Evolutionary conservation across 176 grass and related monocot genomes (phyloP), one percentile per base, ranked within the genome.

Genomic region (Carex kokanica): DNA sequence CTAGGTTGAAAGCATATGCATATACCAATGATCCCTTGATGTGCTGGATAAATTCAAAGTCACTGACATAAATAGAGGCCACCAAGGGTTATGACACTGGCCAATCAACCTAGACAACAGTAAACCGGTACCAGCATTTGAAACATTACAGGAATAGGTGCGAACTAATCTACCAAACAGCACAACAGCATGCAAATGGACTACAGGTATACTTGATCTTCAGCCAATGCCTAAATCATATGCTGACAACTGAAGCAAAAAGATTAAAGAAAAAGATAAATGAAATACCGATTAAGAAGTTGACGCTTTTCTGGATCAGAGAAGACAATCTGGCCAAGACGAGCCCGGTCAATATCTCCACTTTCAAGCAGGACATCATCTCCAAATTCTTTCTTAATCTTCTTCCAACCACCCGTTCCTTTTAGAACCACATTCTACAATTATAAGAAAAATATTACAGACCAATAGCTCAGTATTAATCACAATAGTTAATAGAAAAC

Each of bases 281-380:
- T 74, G 5, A 14, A 51, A 29, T 94, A 97, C 94, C 86, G 60
- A 49, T 97, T 97, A 56, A 97, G 78, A 84, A 92, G 57, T 82
- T 88, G 90, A 3, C 90, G 88, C 65, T 92, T 94, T 52, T 20
- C 73, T 88, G 92, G 88, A 70, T 97, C 88, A 83, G 92, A 74
- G 73, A 97, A 97, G 7, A 97, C 88, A 69, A 97, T 92, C 69
- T 97, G 94, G 21, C 92, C 94, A 63, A 97, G 81, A 41, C 21
- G 85, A 84, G 90, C 88, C 80, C 94, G 84, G 79, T 97, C 88
- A 82, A 97, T 91, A 91, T 97, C 94, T 80, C 90, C 94, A 88
- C 74, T 92, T 59, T 94, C 90, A 51, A 92, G 73, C 31, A 97
- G 86, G 86, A 97, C 89, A 25, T 86, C 92, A 81, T 92, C 65